Percentiles rank a stretch among this genome's conserved stretches.
Conservation (phyloP, 176 grass and related monocot genomes). For the Tuctoria greenei region DNA sequence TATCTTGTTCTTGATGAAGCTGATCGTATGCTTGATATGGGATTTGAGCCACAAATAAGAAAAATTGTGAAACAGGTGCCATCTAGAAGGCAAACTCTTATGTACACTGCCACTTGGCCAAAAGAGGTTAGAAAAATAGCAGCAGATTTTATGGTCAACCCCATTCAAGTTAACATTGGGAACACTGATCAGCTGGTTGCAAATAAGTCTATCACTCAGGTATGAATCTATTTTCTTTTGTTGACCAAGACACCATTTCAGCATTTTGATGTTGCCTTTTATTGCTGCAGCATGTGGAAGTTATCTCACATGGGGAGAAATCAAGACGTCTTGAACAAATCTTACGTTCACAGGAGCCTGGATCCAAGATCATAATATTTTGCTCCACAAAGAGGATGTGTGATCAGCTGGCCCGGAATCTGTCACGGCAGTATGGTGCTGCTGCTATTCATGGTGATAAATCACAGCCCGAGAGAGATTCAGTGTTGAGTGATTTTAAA, state of each 20-base stretch:
- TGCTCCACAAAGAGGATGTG: constrained; percentile 99
- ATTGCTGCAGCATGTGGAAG: constrained; percentile 64
- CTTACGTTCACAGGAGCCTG: constrained; percentile 68
- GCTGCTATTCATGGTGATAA: constrained; percentile 96
- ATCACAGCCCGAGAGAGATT: constrained; percentile 90
- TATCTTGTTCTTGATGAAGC: constrained; percentile 92
- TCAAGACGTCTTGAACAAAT: constrained; percentile 78
- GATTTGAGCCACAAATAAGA: constrained; percentile 91
- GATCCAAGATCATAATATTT: constrained; percentile 90
- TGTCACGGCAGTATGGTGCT: constrained; percentile 60
- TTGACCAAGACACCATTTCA: constrained; percentile 8
- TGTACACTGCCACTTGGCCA: constrained; percentile 98
- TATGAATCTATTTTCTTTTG: constrained; percentile 11
- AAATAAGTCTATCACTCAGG: constrained; percentile 95
- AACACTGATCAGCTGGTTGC: constrained; percentile 74
- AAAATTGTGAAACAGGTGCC: constrained; percentile 85
- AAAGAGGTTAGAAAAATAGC: constrained; percentile 80
- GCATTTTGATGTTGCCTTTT: constrained; percentile 28
- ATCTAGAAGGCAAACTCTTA: constrained; percentile 71
- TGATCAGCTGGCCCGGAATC: constrained; percentile 65
- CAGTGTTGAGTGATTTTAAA: constrained; percentile 77
- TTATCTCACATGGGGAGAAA: constrained; percentile 73
- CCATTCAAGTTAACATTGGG: constrained; percentile 90
- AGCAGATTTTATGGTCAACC: constrained; percentile 63
- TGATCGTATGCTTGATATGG: constrained; percentile 98